Base-by-base conservation (phyloP, 2,329 filamentous ascomycete species). In the Colletotrichum gloeosporioides region DNA sequence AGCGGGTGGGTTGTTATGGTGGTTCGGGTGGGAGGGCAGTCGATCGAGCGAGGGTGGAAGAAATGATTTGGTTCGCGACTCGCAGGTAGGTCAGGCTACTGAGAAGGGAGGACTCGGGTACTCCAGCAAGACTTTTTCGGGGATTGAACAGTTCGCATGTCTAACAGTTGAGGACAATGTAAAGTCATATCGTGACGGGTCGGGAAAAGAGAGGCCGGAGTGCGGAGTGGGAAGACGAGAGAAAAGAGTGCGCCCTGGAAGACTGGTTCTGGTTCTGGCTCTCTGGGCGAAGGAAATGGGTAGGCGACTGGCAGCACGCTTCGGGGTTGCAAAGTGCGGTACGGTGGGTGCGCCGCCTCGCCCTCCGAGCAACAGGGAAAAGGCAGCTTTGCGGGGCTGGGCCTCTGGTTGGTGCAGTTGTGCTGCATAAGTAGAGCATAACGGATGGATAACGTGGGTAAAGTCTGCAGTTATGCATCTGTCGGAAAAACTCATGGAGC, bases 91-190 rank as follows among this genome's bases (percentile, higher is more conserved):
- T 64, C 69, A 55, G 73, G 73, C 73, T 78, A 78, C 55, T 71
- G 69, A 36, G 66, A 77, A 73, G 76, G 63, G 53, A 73, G 66
- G 76, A 76, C 73, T 77, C 73, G 76, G 53, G 73, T 67, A 69
- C 67, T 76, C 76, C 76, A 69, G 71, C 69, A 76, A 73, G 64
- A 63, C 59, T 69, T 69, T 63, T 71, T 36, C 71, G 63, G 53
- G 31, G 69, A 77, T 69, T 77, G 76, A 73, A 72, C 53, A 57
- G 76, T 78, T 77, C 72, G 72, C 77, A 78, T 78, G 69, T 73
- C 77, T 77, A 63, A 77, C 44, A 75, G 71, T 67, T 59, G 72
- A 68, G 73, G 49, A 66, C 59, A 59, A 65, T 44, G 49, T 65
- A 69, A 61, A 69, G 66, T 76, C 77, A 78, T 77, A 73, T 77